phyloP scores from a whole-genome alignment of 2,329 filamentous ascomycete genomes.

The Aspergillus chevalieri region DNA sequence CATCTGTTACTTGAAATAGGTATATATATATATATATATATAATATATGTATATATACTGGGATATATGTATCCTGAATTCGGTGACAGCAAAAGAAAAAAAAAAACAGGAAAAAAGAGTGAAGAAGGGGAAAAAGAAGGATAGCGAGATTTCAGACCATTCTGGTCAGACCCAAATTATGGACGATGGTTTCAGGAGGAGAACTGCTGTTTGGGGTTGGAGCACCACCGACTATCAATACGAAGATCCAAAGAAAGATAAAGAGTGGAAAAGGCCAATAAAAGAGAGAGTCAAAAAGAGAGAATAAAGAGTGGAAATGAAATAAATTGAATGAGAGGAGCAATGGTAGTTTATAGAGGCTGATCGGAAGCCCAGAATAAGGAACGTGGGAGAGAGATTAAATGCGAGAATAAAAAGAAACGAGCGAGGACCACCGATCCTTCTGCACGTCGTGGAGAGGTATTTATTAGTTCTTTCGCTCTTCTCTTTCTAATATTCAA shows the following conservation, averaged over 20 bases:
- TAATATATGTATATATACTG: neutral
- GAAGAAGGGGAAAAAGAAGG: neutral
- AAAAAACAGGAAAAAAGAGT: neutral
- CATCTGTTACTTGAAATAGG: neutral
- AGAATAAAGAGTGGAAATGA: neutral
- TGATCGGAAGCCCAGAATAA: neutral
- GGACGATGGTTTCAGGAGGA: constrained; percentile 1
- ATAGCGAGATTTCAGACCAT: constrained; percentile 1
- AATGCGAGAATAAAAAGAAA: neutral
- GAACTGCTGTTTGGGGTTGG: constrained; percentile 5
- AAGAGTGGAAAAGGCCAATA: constrained; percentile 1
- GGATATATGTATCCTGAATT: neutral
- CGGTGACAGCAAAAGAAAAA: neutral
- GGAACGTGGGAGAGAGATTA: neutral
- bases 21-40: neutral
- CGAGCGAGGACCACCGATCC: neutral
- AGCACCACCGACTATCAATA: no score
- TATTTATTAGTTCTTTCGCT: neutral
- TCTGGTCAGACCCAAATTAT: neutral
- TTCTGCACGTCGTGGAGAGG: neutral
- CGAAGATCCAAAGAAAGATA: constrained; percentile 1
- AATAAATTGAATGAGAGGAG: constrained; percentile 3
- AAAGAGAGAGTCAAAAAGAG: constrained; percentile 3
- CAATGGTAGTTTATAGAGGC: constrained; percentile 5
- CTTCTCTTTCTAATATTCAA: neutral